These are phyloP conservation scores for Cercospora berteroae DNA, from an alignment of 2,329 filamentous ascomycete genomes.

Conservation along the genomic window DNA sequence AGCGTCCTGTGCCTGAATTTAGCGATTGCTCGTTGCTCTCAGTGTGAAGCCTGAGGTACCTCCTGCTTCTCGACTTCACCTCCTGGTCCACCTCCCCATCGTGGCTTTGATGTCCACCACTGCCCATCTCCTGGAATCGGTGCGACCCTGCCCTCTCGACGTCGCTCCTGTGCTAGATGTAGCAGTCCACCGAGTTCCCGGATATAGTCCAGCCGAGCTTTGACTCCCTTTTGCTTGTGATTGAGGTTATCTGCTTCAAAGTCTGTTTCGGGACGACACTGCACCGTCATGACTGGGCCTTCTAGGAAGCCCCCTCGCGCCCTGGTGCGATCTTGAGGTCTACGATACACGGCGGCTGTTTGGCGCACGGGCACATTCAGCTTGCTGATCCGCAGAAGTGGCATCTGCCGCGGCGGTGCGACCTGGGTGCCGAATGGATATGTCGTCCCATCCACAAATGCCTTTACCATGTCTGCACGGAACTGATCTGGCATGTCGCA, in stretches of 20 bases:
- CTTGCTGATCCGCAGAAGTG: slow-evolving; percentile 41
- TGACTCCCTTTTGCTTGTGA: slow-evolving; percentile 30
- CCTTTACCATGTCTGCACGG: slow-evolving; percentile 55
- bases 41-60: background rate
- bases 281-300: slow-evolving; percentile 57
- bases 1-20: slow-evolving; percentile 37
- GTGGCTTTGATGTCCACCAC: slow-evolving; percentile 59
- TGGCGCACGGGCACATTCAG: slow-evolving; percentile 58
- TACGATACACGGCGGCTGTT: slow-evolving; percentile 54
- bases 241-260: slow-evolving; percentile 40
- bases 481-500: slow-evolving; percentile 59
- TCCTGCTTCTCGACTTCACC: slow-evolving; percentile 41
- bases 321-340: slow-evolving; percentile 52
- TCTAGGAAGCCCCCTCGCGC: slow-evolving; percentile 57
- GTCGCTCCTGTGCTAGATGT: slow-evolving; percentile 59
- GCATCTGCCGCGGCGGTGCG: slow-evolving; percentile 45
- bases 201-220: slow-evolving; percentile 51
- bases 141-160: slow-evolving; percentile 54
- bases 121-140: slow-evolving; percentile 53
- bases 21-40: slow-evolving; percentile 6
- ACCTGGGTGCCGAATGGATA: slow-evolving; percentile 60
- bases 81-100: slow-evolving; percentile 57
- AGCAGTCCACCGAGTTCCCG: slow-evolving; percentile 59
- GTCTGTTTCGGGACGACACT: slow-evolving; percentile 54
- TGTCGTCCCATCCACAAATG: slow-evolving; percentile 57